phyloP scores from a whole-genome alignment of 805 yeast species.

The Zygosaccharomyces rouxii region DNA sequence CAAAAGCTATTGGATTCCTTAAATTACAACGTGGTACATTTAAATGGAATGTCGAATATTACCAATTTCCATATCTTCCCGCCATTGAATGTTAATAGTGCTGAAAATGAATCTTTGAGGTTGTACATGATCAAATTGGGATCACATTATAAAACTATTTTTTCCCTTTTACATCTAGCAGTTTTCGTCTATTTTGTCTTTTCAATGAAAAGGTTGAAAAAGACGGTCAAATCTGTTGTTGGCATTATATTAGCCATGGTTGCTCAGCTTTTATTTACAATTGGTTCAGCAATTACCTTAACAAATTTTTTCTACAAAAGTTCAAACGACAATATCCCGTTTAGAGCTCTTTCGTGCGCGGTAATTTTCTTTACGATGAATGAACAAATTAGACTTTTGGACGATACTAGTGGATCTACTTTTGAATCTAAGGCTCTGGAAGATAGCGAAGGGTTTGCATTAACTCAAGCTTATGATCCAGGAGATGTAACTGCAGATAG shows the following conservation, averaged over 20 bases:
- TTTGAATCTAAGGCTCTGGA: conserved; percentile 20
- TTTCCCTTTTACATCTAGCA: background rate
- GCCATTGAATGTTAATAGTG: conserved; percentile 4
- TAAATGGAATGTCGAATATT: conserved; percentile 19
- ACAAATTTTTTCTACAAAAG: conserved; percentile 18
- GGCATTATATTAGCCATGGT: conserved; percentile 18
- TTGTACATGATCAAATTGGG: conserved; percentile 8
- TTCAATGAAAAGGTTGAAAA: conserved; percentile 6
- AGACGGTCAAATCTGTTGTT: conserved; percentile 14
- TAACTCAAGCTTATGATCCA: background rate
- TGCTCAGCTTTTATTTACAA: conserved; percentile 12
- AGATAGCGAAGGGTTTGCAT: background rate
- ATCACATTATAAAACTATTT: background rate
- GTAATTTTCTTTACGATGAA: conserved; percentile 6
- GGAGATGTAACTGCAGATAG: conserved; percentile 35
- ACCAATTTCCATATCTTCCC: conserved; percentile 19
- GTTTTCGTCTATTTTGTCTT: conserved; percentile 3
- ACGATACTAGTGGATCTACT: conserved; percentile 19
- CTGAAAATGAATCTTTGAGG: conserved; percentile 21
- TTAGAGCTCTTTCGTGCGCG: conserved; percentile 15
- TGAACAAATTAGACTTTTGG: conserved; percentile 7
- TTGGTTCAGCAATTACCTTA: conserved; percentile 14
- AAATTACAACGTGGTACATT: conserved; percentile 30
- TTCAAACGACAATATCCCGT: conserved; percentile 15
- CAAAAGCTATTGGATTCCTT: conserved; percentile 21